These are phyloP conservation scores for Mucor mucedo DNA, from an alignment of 371 early-diverging fungal genomes.

Conservation along the genomic window DNA sequence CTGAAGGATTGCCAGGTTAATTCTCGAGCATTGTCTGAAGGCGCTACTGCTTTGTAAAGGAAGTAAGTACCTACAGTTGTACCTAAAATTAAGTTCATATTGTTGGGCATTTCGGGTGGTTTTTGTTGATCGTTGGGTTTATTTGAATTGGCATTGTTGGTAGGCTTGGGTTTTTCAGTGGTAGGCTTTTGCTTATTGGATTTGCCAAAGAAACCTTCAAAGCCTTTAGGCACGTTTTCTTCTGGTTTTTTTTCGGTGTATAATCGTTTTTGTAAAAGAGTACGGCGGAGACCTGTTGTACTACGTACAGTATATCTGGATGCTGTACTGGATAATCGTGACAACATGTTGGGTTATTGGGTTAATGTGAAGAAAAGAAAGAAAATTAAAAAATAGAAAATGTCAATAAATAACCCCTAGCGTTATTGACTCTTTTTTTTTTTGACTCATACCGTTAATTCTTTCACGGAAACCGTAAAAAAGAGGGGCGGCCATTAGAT, in stretches of 20 bases:
- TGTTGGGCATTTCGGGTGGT: slow-evolving; percentile 46
- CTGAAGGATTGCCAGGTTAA: slow-evolving; percentile 96
- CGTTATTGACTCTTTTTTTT: not conserved
- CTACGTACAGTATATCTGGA: slow-evolving; percentile 11
- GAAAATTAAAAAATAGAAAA: not conserved
- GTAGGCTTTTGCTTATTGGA: slow-evolving; percentile 14
- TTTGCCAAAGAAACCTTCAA: slow-evolving; percentile 49
- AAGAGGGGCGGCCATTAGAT: not conserved
- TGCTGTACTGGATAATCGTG: slow-evolving; percentile 10
- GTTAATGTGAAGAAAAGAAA: not conserved
- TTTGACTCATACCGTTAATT: slow-evolving; percentile 3
- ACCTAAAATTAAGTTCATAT: slow-evolving; percentile 53
- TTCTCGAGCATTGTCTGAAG: slow-evolving; percentile 60
- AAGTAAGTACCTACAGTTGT: slow-evolving; percentile 58
- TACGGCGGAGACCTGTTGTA: slow-evolving; percentile 6
- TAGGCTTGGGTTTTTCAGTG: slow-evolving; percentile 12
- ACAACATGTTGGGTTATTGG: not conserved
- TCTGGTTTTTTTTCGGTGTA: slow-evolving; percentile 20
- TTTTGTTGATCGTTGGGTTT: not conserved
- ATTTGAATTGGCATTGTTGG: not conserved
- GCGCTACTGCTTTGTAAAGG: slow-evolving; percentile 56
- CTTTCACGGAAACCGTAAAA: not conserved
- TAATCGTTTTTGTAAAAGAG: slow-evolving; percentile 10
- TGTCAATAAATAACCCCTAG: slow-evolving; percentile 1
- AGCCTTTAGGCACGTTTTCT: slow-evolving; percentile 38